Evolutionary conservation across 2,329 filamentous ascomycete species (phyloP), one percentile per base, ranked within the genome.

Genomic region (Hypoxylon sp.): DNA sequence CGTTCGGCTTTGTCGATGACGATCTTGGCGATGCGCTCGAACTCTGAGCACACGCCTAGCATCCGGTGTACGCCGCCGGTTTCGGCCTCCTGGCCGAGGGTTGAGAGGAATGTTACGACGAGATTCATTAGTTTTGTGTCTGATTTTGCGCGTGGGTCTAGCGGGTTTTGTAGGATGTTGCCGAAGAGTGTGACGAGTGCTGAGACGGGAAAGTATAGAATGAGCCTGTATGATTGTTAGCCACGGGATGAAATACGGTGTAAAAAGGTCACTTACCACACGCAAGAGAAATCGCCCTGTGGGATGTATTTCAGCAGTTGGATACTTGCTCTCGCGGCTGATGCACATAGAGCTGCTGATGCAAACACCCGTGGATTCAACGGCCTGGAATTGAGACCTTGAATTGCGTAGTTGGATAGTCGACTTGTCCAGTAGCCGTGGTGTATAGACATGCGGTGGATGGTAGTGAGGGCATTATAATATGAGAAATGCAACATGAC

Each of bases 351-450:
- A 2, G 93, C 92, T 4, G 96, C 94, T 1, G 94, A 98, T 51
- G 94, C 94, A 80, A 98, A 99, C 7, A 99, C 93, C 72, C 96
- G 86, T 0, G 96, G 96, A 76, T 98, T 99, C 59, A 99, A 81
- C 0, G 96, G 94, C 70, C 92, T 87, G 0, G 94, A 91, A 78
- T 98, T 98, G 45, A 98, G 84, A 0, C 96, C 96, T 79, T 97
- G 93, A 61, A 98, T 96, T 14, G 96, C 96, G 76, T 94, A 98
- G 75, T 98, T 95, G 38, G 94, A 97, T 43, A 99, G 82, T 38
- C 96, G 89, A 76, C 93, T 98, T 0, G 95, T 98, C 96, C 96
- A 99, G 81, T 97, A 98, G 13, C 96, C 96, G 77, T 98, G 94
- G 75, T 98, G 96, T 30, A 98, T 92, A 45, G 93, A 97, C 96